Percentiles rank a stretch among this genome's conserved stretches.
Evolutionary conservation across 2,329 filamentous ascomycete species (phyloP).

Genomic region (Aspergillus calidoustus): DNA sequence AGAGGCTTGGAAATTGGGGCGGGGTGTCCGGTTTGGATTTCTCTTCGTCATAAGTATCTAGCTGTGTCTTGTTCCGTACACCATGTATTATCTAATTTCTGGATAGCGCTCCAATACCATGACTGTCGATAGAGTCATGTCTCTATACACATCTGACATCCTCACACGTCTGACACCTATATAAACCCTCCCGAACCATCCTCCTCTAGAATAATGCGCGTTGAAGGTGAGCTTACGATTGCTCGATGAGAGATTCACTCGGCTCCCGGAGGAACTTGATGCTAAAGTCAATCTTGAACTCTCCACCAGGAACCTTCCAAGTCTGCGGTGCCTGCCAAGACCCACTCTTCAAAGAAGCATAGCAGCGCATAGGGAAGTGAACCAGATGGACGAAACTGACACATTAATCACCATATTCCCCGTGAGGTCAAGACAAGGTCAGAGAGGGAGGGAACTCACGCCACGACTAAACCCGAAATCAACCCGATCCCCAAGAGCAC

Average conservation of each 20-base stretch:
- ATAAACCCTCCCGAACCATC: background rate
- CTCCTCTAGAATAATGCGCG: background rate
- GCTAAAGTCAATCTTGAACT: constrained; percentile 15
- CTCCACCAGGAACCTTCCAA: constrained; percentile 12
- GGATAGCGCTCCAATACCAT: background rate
- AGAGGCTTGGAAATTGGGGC: constrained; percentile 17
- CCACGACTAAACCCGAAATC: constrained; percentile 1
- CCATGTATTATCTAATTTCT: constrained; percentile 26
- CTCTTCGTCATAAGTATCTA: constrained; percentile 17
- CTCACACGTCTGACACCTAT: background rate
- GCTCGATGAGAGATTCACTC: background rate
- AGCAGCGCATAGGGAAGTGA: constrained; percentile 8
- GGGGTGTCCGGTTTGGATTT: constrained; percentile 28
- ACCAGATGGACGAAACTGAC: constrained; percentile 7
- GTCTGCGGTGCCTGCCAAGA: background rate
- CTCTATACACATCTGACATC: background rate
- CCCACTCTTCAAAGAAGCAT: background rate
- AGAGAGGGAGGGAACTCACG: constrained; percentile 8
- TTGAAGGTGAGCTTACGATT: background rate
- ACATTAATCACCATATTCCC: background rate
- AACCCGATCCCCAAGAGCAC: constrained; percentile 7
- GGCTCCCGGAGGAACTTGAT: constrained; percentile 7
- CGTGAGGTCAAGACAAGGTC: background rate
- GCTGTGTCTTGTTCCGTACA: constrained; percentile 22
- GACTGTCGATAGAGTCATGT: background rate